Conservation (phyloP, 2,329 filamentous ascomycete species). For the Boeremia exigua region DNA sequence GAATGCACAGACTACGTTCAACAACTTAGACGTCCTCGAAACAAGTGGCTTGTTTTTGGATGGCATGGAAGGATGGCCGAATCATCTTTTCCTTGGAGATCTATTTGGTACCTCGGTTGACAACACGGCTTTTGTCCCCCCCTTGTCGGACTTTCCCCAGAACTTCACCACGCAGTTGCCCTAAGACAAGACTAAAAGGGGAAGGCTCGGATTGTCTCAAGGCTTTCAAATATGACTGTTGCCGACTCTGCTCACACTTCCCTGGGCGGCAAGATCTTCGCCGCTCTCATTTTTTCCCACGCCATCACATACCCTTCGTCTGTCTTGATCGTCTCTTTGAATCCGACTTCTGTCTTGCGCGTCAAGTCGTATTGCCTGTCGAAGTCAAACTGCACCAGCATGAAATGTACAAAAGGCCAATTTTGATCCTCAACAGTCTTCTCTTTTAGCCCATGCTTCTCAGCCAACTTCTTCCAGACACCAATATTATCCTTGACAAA, state of each 20-base stretch:
- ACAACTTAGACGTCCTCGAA: neutral
- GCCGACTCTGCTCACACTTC: neutral
- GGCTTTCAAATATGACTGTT: neutral
- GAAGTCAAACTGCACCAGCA: slow-evolving; percentile 54
- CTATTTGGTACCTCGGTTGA: neutral
- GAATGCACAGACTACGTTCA: neutral
- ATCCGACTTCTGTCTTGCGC: slow-evolving; percentile 53
- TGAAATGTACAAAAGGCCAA: slow-evolving; percentile 51
- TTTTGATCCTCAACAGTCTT: slow-evolving; percentile 49
- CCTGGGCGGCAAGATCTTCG: slow-evolving; percentile 36
- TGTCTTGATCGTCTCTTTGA: slow-evolving; percentile 49
- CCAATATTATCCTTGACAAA: slow-evolving; percentile 40
- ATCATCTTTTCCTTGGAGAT: slow-evolving; percentile 7
- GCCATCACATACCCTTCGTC: slow-evolving; percentile 49
- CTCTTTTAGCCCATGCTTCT: slow-evolving; percentile 40
- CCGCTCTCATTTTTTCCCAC: slow-evolving; percentile 54
- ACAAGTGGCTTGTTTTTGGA: slow-evolving; percentile 1
- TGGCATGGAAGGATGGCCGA: slow-evolving; percentile 9
- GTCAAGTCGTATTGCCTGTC: slow-evolving; percentile 55
- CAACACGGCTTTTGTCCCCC: neutral
- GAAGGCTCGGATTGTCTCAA: too few species aligned
- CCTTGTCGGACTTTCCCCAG: neutral
- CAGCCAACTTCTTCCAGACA: slow-evolving; percentile 31
- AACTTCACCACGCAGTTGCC: neutral
- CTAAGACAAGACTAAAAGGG: neutral